phyloP scores from a whole-genome alignment of 768 basidiomycete species.

The Boletus rufocinnamomeus region DNA sequence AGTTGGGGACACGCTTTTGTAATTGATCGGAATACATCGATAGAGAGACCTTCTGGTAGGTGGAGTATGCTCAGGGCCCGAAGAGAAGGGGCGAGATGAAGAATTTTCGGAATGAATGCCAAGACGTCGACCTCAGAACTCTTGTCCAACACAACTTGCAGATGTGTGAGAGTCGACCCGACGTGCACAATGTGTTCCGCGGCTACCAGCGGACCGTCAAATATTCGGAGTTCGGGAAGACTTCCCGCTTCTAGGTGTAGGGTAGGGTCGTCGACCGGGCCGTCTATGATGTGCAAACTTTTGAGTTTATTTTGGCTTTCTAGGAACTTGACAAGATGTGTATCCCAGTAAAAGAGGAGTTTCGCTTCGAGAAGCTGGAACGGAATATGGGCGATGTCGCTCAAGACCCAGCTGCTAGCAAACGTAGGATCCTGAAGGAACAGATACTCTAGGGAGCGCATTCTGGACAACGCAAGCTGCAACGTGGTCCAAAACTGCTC shows the following conservation, averaged over 20 bases:
- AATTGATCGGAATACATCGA: constrained; percentile 35
- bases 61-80: constrained; percentile 40
- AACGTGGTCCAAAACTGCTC: constrained; percentile 47
- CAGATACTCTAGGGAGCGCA: constrained; percentile 48
- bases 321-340: constrained; percentile 48
- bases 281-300: constrained; percentile 37
- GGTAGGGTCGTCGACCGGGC: constrained; percentile 24
- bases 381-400: constrained; percentile 37
- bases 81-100: constrained; percentile 32
- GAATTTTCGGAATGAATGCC: constrained; percentile 36
- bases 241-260: constrained; percentile 33
- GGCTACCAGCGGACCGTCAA: constrained; percentile 48
- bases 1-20: constrained; percentile 37
- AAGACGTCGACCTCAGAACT: constrained; percentile 36
- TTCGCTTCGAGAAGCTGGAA: constrained; percentile 54
- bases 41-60: constrained; percentile 36
- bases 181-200: constrained; percentile 41
- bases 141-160: constrained; percentile 47
- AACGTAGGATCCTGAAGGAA: constrained; percentile 42
- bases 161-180: constrained; percentile 42
- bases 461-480: constrained; percentile 44
- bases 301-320: constrained; percentile 46
- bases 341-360: constrained; percentile 53
- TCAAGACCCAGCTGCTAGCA: constrained; percentile 48
- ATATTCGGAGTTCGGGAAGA: constrained; percentile 44